Percentiles rank a stretch among this genome's conserved stretches.
Conservation (phyloP, 805 yeast genomes). For the Starmerella sirachaensis region DNA sequence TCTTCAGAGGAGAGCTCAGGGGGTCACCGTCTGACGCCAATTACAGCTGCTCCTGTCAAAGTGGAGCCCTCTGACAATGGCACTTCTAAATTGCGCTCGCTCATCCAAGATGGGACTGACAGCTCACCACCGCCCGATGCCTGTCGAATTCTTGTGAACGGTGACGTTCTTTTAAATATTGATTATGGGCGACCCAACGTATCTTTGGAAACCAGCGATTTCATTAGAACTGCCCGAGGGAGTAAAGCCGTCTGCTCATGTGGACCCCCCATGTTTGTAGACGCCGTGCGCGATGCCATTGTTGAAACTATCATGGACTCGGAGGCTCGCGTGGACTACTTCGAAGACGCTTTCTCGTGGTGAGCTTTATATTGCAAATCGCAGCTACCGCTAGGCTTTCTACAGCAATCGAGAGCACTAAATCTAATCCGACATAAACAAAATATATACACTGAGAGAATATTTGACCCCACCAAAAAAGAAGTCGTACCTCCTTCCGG, state of each 20-base stretch:
- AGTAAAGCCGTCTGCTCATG: slow-evolving; percentile 44
- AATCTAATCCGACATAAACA: too few relatives aligned
- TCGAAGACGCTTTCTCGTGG: slow-evolving; percentile 31
- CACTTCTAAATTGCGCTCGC: too few relatives aligned
- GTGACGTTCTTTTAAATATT: slow-evolving; percentile 7
- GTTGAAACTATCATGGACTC: slow-evolving; percentile 22
- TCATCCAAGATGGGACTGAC: background rate
- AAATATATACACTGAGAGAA: too few relatives aligned
- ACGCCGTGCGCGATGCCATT: slow-evolving; percentile 37
- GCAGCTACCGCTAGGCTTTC: too few relatives aligned
- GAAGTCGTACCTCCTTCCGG: too few relatives aligned
- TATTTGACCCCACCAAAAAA: too few relatives aligned
- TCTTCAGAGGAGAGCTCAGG: too few relatives aligned
- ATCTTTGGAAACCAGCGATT: slow-evolving; percentile 11
- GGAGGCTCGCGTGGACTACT: slow-evolving; percentile 27
- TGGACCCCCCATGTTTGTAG: slow-evolving; percentile 50
- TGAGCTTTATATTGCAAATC: slow-evolving; percentile 2
- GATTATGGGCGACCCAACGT: slow-evolving; percentile 22
- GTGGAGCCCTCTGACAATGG: too few relatives aligned
- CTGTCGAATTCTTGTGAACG: slow-evolving; percentile 7
- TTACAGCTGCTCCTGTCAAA: too few relatives aligned
- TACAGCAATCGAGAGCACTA: too few relatives aligned
- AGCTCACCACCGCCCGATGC: slow-evolving; percentile 2
- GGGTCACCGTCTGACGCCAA: too few relatives aligned
- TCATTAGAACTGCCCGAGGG: slow-evolving; percentile 24